These are phyloP conservation scores for Fusarium tanahbumbuense DNA, from an alignment of 2,329 filamentous ascomycete species.

Conservation along the genomic window DNA sequence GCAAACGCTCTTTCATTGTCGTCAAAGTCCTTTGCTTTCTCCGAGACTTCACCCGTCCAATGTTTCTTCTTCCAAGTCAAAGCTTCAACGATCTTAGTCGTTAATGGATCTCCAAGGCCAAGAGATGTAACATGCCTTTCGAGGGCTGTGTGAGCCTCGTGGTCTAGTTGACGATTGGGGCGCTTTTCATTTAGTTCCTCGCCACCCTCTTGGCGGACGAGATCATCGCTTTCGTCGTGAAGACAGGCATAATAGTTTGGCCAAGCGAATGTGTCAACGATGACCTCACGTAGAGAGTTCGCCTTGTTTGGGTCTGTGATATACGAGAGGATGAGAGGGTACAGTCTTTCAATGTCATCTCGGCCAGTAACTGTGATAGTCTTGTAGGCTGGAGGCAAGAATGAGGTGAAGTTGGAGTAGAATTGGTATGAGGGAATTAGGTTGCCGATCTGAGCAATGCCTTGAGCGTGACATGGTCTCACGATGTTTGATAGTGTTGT, in stretches of 20 bases:
- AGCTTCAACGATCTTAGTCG: background rate
- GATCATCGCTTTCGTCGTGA: background rate
- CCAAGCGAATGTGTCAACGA: background rate
- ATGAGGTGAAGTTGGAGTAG: background rate
- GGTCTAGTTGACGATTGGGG: slow-evolving; percentile 6
- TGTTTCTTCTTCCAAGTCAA: slow-evolving; percentile 9
- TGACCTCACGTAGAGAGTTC: background rate
- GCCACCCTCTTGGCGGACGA: slow-evolving; percentile 1
- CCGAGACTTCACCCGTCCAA: background rate
- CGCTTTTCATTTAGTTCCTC: slow-evolving; percentile 1
- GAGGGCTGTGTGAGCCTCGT: background rate
- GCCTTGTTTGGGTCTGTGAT: background rate
- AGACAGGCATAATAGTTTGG: background rate
- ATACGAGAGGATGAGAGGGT: slow-evolving; percentile 6
- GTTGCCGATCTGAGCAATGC: background rate
- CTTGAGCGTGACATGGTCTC: background rate
- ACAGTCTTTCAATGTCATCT: background rate
- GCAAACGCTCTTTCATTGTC: background rate
- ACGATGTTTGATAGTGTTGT: background rate
- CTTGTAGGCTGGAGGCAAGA: background rate
- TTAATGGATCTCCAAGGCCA: background rate
- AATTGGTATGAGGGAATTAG: background rate
- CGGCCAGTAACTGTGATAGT: background rate
- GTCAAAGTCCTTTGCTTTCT: background rate
- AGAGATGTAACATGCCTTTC: slow-evolving; percentile 11